Percentiles rank a stretch among this genome's conserved stretches.
phyloP scores from a whole-genome alignment of 441 rosid species.

The Metrosideros polymorpha region DNA sequence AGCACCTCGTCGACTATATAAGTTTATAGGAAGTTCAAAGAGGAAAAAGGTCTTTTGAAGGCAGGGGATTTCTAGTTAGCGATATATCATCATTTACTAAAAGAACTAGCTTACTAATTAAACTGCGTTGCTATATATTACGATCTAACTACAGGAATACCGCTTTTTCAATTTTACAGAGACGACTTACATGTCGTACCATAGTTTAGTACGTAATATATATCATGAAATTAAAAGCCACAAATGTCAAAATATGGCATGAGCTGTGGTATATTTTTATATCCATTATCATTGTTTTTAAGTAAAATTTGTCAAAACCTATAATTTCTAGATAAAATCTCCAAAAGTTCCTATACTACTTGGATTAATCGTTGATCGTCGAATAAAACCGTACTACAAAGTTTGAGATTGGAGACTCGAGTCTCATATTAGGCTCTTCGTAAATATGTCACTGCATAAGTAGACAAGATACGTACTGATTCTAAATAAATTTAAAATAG shows the following conservation, averaged over 20 bases:
- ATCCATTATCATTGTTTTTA: not conserved
- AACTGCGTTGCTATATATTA: not conserved
- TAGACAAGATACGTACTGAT: not conserved
- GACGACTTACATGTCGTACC: too few relatives aligned
- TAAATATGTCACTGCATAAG: not conserved
- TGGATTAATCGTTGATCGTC: too few relatives aligned
- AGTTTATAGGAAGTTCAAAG: not conserved
- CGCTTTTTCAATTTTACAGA: too few relatives aligned
- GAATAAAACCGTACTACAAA: too few relatives aligned
- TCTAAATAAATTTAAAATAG: not conserved
- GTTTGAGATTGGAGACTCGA: not conserved
- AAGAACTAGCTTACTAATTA: not conserved
- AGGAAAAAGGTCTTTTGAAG: not conserved
- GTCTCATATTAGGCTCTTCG: too few relatives aligned
- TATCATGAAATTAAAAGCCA: not conserved
- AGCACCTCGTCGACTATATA: not conserved
- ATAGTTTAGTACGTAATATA: too few relatives aligned
- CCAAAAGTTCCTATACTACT: too few relatives aligned
- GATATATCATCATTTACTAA: not conserved
- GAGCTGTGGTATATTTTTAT: not conserved
- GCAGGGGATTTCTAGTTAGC: not conserved
- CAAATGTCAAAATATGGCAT: not conserved
- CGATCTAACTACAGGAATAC: too few relatives aligned
- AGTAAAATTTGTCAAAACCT: not conserved
- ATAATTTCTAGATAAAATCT: not conserved